phyloP scores from a whole-genome alignment of 176 grass and related monocot species.

The Poa pratensis region DNA sequence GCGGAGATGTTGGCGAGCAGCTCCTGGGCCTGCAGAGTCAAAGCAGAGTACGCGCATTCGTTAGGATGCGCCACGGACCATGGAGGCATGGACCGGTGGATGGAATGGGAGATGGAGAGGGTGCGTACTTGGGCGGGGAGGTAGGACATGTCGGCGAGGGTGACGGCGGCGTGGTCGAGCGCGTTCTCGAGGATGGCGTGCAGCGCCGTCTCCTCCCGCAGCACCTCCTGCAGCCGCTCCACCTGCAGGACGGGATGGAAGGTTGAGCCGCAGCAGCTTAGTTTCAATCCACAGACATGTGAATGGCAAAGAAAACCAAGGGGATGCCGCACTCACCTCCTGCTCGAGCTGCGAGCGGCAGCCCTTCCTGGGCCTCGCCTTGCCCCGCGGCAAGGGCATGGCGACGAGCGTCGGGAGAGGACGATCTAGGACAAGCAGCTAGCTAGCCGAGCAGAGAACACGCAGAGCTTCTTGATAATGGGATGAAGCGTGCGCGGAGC shows the following conservation, averaged over 20 bases:
- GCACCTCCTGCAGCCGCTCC: slow-evolving; percentile 58
- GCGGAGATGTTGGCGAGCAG: slow-evolving; percentile 77
- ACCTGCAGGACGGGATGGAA: slow-evolving; percentile 45
- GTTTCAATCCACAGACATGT: too few relatives aligned
- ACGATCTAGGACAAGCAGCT: too few relatives aligned
- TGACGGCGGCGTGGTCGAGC: slow-evolving; percentile 72
- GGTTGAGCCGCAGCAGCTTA: too few relatives aligned
- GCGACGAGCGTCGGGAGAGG: too few relatives aligned
- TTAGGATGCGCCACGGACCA: neutral
- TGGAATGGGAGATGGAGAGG: too few relatives aligned
- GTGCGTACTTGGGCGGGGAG: slow-evolving; percentile 59
- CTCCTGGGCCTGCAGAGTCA: slow-evolving; percentile 65
- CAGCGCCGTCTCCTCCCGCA: slow-evolving; percentile 82
- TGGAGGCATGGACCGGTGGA: too few relatives aligned
- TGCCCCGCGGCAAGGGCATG: slow-evolving; percentile 57
- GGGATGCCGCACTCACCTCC: slow-evolving; percentile 56
- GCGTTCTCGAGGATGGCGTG: slow-evolving; percentile 81
- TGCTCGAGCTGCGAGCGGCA: slow-evolving; percentile 70
- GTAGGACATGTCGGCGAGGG: slow-evolving; percentile 74
- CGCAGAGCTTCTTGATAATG: too few relatives aligned
- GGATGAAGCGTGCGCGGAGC: neutral
- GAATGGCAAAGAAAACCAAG: neutral
- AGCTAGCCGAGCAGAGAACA: too few relatives aligned
- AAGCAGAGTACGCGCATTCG: neutral
- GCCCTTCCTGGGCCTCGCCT: slow-evolving; percentile 41